Evolutionary conservation across 2,329 filamentous ascomycete species (phyloP).

Genomic region (Colletotrichum euphorbiae): DNA sequence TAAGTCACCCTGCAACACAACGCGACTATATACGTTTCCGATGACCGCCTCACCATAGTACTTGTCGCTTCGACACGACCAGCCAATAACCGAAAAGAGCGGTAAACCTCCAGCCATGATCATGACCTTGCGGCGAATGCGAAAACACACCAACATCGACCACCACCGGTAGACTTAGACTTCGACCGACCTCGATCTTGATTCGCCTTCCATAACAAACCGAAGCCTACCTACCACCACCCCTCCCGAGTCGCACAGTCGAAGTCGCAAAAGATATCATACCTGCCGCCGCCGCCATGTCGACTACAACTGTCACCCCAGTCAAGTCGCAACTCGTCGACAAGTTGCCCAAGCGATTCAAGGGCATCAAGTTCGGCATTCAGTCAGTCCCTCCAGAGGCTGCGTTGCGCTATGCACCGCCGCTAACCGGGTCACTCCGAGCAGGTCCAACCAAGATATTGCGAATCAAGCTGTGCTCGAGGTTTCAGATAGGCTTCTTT

Average conservation of each 20-base stretch:
- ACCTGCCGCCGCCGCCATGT: constrained; percentile 30
- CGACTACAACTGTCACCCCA: constrained; percentile 47
- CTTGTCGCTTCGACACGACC: not conserved
- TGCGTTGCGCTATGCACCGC: not conserved
- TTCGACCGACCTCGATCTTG: constrained; percentile 20
- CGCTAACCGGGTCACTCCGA: constrained; percentile 7
- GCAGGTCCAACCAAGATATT: constrained; percentile 89
- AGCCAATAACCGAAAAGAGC: not conserved
- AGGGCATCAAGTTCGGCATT: constrained; percentile 93
- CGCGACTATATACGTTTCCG: not conserved
- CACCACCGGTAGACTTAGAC: constrained; percentile 28
- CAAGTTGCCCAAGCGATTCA: constrained; percentile 89
- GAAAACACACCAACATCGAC: constrained; percentile 26
- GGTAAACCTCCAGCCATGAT: constrained; percentile 12
- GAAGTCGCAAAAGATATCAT: not conserved
- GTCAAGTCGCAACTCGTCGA: constrained; percentile 92
- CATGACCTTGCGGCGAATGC: constrained; percentile 39
- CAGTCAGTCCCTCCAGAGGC: constrained; percentile 64
- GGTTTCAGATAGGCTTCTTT: constrained; percentile 92
- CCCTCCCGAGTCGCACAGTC: not conserved
- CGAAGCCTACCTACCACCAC: not conserved
- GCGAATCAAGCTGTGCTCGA: constrained; percentile 95
- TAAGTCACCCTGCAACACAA: not conserved
- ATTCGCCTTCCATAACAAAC: constrained; percentile 18
- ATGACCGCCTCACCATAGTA: constrained; percentile 2